A percentile compares a stretch with the other conserved stretches of the same genome.
phyloP scores from a whole-genome alignment of 768 basidiomycete species.

The Suillus occidentalis region DNA sequence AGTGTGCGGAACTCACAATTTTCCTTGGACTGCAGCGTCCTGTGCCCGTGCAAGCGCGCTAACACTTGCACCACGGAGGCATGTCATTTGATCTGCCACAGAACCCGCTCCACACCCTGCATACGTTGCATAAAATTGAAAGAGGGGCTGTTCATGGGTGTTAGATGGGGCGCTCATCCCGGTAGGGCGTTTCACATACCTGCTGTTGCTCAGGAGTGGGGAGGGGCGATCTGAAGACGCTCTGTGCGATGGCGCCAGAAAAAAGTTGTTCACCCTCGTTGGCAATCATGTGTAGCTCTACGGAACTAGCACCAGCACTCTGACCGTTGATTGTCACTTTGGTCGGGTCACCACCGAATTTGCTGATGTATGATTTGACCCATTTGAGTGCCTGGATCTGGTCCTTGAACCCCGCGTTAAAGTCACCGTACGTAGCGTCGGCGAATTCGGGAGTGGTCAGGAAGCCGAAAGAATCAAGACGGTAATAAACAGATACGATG shows the following conservation, averaged over 20 bases:
- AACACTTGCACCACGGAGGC: slow-evolving; percentile 51
- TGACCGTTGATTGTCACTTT: slow-evolving; percentile 56
- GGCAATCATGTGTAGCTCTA: slow-evolving; percentile 59
- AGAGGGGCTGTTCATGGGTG: slow-evolving; percentile 42
- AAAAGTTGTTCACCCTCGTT: slow-evolving; percentile 44
- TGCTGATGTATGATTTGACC: slow-evolving; percentile 38
- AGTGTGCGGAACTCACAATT: slow-evolving; percentile 38
- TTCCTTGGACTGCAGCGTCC: slow-evolving; percentile 42
- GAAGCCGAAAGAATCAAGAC: slow-evolving; percentile 65
- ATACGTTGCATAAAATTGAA: slow-evolving; percentile 48
- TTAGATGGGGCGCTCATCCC: neutral
- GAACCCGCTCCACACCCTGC: slow-evolving; percentile 51
- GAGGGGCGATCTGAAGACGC: slow-evolving; percentile 54
- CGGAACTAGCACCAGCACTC: slow-evolving; percentile 56
- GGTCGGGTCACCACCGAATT: slow-evolving; percentile 41
- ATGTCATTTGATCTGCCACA: slow-evolving; percentile 39
- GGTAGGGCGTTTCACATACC: slow-evolving; percentile 33
- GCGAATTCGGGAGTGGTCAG: slow-evolving; percentile 50
- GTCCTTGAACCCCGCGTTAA: slow-evolving; percentile 57
- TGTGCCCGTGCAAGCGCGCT: slow-evolving; percentile 56
- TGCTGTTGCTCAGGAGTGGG: slow-evolving; percentile 51
- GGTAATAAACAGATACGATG: slow-evolving; percentile 67
- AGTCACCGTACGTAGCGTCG: slow-evolving; percentile 41
- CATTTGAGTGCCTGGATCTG: slow-evolving; percentile 45
- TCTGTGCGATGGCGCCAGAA: slow-evolving; percentile 60